Conservation (phyloP, 306 rosid genomes). For the Betula pendula region DNA sequence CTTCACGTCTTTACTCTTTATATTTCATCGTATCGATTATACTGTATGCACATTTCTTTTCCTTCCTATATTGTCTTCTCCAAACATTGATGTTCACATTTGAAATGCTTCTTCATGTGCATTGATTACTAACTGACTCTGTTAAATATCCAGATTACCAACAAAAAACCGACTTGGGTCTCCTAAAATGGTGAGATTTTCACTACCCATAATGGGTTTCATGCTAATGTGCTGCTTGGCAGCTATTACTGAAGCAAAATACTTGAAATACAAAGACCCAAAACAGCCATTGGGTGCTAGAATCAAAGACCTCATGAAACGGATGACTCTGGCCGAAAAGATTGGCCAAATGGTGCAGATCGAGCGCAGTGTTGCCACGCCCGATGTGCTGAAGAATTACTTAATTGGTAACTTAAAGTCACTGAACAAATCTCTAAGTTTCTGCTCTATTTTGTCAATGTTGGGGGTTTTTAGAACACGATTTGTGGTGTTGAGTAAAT, state of each 20-base stretch:
- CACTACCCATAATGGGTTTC: conserved; percentile 45
- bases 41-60: no score
- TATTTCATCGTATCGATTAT: not conserved
- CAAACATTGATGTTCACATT: not conserved
- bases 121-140: not conserved
- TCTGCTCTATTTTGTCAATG: not conserved
- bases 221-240: conserved; percentile 51
- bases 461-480: not conserved
- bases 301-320: conserved; percentile 59
- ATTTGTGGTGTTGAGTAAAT: not conserved
- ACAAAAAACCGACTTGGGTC: conserved; percentile 17
- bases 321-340: conserved; percentile 81
- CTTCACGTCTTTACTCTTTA: not conserved
- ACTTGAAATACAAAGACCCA: conserved; percentile 76
- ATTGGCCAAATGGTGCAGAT: conserved; percentile 93
- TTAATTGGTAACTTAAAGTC: conserved; percentile 59
- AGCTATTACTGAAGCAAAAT: conserved; percentile 48
- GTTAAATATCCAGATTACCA: conserved; percentile 27
- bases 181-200: conserved; percentile 48
- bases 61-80: not conserved
- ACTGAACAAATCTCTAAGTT: not conserved
- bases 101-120: not conserved
- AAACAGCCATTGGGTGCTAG: conserved; percentile 56
- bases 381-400: conserved; percentile 63
- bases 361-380: conserved; percentile 68